phyloP scores from a whole-genome alignment of 169 alveolate species.

The Plasmodium vinckei region DNA sequence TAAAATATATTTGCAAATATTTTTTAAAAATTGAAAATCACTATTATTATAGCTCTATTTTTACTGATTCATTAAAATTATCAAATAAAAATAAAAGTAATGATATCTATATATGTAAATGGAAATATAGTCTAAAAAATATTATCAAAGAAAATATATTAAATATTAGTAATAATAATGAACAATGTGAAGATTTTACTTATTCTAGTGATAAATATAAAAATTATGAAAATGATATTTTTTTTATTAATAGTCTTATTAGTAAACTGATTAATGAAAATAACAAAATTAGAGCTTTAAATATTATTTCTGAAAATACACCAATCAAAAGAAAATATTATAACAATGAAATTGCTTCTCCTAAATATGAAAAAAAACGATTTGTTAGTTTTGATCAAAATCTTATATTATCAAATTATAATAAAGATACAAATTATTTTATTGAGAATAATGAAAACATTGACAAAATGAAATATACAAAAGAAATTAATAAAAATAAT shows the following conservation, averaged over 20 bases:
- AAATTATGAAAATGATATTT: too few species aligned
- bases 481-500: slow-evolving; percentile 14
- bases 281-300: too few species aligned
- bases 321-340: background rate
- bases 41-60: background rate
- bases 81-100: background rate
- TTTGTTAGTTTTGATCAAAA: background rate
- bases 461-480: background rate
- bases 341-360: background rate
- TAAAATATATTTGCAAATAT: background rate
- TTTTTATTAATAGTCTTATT: too few species aligned
- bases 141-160: background rate
- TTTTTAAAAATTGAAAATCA: background rate
- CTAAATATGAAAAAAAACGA: background rate
- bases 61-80: background rate
- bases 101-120: background rate
- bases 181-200: too few species aligned
- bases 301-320: background rate
- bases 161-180: too few species aligned
- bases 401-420: too few species aligned
- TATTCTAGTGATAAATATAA: too few species aligned
- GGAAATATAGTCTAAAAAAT: background rate
- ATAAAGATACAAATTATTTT: background rate
- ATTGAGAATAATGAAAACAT: background rate
- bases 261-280: too few species aligned